phyloP scores from a whole-genome alignment of 2,329 filamentous ascomycete species.

The Thermochaetoides dissita region DNA sequence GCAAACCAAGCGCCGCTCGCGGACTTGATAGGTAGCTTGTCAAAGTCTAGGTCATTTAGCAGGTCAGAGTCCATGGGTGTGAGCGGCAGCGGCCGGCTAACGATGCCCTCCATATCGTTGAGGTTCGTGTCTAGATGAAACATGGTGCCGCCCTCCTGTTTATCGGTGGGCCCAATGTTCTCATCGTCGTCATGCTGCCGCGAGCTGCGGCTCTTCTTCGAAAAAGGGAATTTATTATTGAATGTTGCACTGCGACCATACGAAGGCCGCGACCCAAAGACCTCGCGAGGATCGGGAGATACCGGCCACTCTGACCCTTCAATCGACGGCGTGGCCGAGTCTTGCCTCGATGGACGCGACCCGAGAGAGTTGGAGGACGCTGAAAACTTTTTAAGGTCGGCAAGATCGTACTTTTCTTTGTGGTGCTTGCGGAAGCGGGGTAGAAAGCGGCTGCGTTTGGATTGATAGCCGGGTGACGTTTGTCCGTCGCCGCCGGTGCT shows the following conservation, averaged over 20 bases:
- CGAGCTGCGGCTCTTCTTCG: constrained; percentile 39
- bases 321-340: constrained; percentile 24
- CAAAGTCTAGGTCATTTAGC: constrained; percentile 30
- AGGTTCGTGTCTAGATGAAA: constrained; percentile 81
- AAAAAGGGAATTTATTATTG: constrained; percentile 49
- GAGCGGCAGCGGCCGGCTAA: constrained; percentile 55
- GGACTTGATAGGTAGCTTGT: constrained; percentile 18
- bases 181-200: constrained; percentile 41
- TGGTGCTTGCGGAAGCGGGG: constrained; percentile 36
- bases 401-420: constrained; percentile 31
- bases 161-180: constrained; percentile 46
- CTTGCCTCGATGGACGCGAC: constrained; percentile 33
- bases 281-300: constrained; percentile 20
- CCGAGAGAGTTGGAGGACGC: constrained; percentile 40
- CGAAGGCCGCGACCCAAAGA: constrained; percentile 10
- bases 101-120: constrained; percentile 79
- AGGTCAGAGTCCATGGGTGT: constrained; percentile 53
- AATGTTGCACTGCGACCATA: constrained; percentile 33
- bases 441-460: constrained; percentile 35
- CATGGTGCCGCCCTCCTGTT: constrained; percentile 39
- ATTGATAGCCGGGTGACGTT: constrained; percentile 42
- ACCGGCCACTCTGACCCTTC: constrained; percentile 16
- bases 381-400: constrained; percentile 33
- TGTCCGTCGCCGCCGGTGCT: constrained; percentile 38
- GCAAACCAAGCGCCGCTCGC: constrained; percentile 63